Base-by-base conservation (phyloP, 306 rosid species). In the Clitoria ternatea region DNA sequence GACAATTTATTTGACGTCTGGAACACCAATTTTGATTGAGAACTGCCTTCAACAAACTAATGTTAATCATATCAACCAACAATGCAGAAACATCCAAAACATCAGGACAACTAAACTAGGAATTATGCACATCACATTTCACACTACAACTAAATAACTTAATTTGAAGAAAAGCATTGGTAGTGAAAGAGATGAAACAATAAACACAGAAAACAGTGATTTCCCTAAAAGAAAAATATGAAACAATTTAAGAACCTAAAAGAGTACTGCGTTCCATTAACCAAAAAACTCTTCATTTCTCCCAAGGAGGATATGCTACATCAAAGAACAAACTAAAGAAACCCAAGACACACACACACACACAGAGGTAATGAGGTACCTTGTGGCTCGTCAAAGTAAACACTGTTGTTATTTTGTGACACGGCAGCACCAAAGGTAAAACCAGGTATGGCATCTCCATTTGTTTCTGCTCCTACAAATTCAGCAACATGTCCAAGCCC, bases 321-420 rank as follows among this genome's bases (percentile, higher is more conserved):
- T 20, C 0, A 4, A 5, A 13, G 1, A 39, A 33, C 7, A 19
- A 13, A 7, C n/a, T n/a, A 50, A 54, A 3, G 4, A 73, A 3
- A 52, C 24, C n/a, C 22, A 3, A 45, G 50, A 66, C 30, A 40
- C 14, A 15, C 0, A 9, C n/a, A n/a, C n/a, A n/a, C n/a, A n/a
- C n/a, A n/a, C 17, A 36, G 62, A 14, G 50, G 5, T 3, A 63
- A 27, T 52, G 22, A 12, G 23, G 20, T 69, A 83, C 85, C 85
- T 80, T 69, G 64, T 59, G 59, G 70, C 17, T 80, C 49, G 56
- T 80, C 80, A 63, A 77, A 72, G 78, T 70, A 63, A 80, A 77
- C 76, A 72, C 68, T 64, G 52, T 50, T 69, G 19, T 14, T 42
- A 43, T 75, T 43, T 61, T 79, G 60, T 0, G 50, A 60, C n/a